Evolutionary conservation across 495 filamentous ascomycete genomes (phyloP), one percentile per base, ranked within the genome.

Genomic region (Penicillium turbatum): DNA sequence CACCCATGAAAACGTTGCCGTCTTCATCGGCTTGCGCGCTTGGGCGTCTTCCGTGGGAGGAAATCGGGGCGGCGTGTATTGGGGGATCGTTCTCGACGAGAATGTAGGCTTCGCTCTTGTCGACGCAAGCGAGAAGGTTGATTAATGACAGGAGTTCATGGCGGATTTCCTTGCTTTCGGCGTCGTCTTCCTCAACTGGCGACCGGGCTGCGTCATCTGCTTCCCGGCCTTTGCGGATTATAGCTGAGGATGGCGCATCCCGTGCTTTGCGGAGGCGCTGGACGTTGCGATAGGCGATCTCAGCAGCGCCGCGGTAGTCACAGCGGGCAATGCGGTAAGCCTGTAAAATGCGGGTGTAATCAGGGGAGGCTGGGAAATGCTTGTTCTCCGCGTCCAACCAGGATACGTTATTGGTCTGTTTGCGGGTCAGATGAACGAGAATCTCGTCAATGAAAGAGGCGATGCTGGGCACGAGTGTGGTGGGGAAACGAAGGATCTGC

Each of bases 241-340:
- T 51, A 61, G 75, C 81, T 64, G 64, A 74, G 64, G 68, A 80
- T 53, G 52, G 72, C 57, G 52, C 56, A 68, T 69, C 74, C 66
- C 68, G 71, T 68, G 73, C 78, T 77, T 73, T 57, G 11, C 77
- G 79, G 10, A 81, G 71, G 37, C 79, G 78, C 59, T 85, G 81
- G 12, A 88, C 74, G 15, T 77, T 76, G 43, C 83, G 77, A 35
- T 91, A 78, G 21, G 95, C 78, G 39, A 90, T 80, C 39, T 86
- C 81, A 0, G 93, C 91, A 2, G 89, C 93, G 43, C 92, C 93
- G 34, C 92, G 88, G 71, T 88, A 93, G 66, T 98, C 89, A 49
- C 82, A 79, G 45, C 85, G 86, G 56, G 82, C 81, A 51, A 96
- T 84, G 47, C 95, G 84, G 80, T 89, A 97, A 17, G 91, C 83